Evolutionary conservation across 2,329 filamentous ascomycete genomes (phyloP).

Genomic region (Setomelanomma holmii): DNA sequence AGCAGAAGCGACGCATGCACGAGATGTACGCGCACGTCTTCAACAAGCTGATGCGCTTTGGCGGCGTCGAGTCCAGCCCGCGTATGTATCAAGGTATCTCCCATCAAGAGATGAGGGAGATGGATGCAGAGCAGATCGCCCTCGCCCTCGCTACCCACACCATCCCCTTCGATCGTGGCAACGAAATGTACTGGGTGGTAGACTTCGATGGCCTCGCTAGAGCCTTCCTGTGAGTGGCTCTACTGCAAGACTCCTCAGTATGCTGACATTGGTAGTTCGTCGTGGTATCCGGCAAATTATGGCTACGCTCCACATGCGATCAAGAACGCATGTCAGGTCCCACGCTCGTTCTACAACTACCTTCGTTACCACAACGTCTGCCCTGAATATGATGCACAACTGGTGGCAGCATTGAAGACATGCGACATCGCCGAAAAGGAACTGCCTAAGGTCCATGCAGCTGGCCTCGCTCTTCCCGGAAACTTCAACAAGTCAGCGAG

Average conservation of each 20-base stretch:
- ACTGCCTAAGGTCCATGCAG: conserved; percentile 64
- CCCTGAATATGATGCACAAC: conserved; percentile 74
- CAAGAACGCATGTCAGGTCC: conserved; percentile 68
- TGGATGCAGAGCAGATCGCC: conserved; percentile 70
- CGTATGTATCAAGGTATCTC: conserved; percentile 71
- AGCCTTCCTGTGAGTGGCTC: conserved; percentile 73
- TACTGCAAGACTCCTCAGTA: conserved; percentile 15
- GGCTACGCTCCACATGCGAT: conserved; percentile 60
- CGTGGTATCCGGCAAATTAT: conserved; percentile 61
- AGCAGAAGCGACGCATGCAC: conserved; percentile 76
- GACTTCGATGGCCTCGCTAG: conserved; percentile 81
- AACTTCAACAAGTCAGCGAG: conserved; percentile 80
- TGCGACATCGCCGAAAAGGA: conserved; percentile 74
- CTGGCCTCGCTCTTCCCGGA: conserved; percentile 69
- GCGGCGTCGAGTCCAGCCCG: conserved; percentile 72
- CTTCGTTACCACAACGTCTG: conserved; percentile 85
- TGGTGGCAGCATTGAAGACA: conserved; percentile 69
- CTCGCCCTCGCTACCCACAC: conserved; percentile 69
- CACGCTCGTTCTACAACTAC: conserved; percentile 90
- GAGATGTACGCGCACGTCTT: conserved; percentile 70
- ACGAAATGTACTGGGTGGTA: conserved; percentile 71
- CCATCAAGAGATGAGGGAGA: conserved; percentile 65
- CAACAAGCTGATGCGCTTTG: conserved; percentile 80
- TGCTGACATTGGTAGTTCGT: conserved; percentile 60
- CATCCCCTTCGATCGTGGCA: conserved; percentile 58